Evolutionary conservation across 108 stramenopile species (phyloP), one percentile per base, ranked within the genome.

Genomic region (Nitzschia putrida): DNA sequence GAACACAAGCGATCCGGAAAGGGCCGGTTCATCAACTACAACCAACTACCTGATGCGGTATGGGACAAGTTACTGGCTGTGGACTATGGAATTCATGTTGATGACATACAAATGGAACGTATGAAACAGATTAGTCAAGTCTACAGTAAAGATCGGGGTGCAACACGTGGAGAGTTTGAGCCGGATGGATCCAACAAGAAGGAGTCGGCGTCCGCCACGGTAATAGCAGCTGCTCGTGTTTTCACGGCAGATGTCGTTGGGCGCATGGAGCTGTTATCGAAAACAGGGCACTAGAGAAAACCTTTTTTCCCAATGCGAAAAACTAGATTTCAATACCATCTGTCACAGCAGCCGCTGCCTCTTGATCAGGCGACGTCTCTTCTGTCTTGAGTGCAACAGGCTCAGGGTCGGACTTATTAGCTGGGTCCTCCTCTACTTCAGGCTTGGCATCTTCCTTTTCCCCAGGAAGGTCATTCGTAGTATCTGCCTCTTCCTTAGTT

Each of bases 21-120:
- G 22, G 86, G 88, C 3, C 73, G 60, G 56, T 79, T 88, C 53
- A 74, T 93, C 39, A 85, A 94, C 66, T 90, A 91, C 66, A 75
- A 78, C 22, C 68, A 82, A 51, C 54, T 96, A 10, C 88, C 93
- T 4, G 78, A 89, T 24, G 63, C 70, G 38, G 40, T 90, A 24
- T 80, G 86, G 64, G 67, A 80, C 23, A 37, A 73, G 25, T 64
- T 91, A 29, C 50, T 94, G 38, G 90, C 93, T 34, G 66, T 74
- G 21, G 87, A 90, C 67, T 93, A 88, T 69, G 77, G 71, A 3
- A 55, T 89, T 21, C 25, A 63, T 3, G 40, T 78, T 20, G 68
- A 64, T 24, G 54, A 24, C 14, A n/a, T 34, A 12, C 50, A 43
- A 43, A 65, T 78, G n/a, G 65, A 80, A 49, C 64, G 76, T 8